These are phyloP conservation scores for Chloris gayana DNA, from an alignment of 176 grass and related monocot species.

Conservation along the genomic window DNA sequence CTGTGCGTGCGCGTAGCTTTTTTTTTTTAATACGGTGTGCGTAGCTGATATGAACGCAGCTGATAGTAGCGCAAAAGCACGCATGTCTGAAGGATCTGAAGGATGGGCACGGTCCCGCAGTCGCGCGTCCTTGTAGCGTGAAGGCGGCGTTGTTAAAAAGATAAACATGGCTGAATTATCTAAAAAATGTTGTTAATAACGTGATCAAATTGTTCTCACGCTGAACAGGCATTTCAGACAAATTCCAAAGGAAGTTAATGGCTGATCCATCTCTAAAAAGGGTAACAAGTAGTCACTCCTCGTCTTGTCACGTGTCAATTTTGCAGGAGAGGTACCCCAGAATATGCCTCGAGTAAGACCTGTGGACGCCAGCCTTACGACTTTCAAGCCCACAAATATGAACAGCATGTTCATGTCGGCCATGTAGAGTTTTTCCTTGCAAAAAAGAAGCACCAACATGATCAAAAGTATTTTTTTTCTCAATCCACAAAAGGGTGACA, in stretches of 20 bases:
- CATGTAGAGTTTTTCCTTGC: conserved; percentile 13
- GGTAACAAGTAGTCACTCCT: background rate
- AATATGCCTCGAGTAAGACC: conserved; percentile 11
- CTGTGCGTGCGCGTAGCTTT: background rate
- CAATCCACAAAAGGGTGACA: background rate
- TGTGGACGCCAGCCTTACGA: background rate
- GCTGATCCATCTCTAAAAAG: background rate
- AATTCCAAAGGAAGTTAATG: background rate
- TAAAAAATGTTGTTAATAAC: background rate
- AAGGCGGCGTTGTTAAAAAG: background rate
- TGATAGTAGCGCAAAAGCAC: background rate
- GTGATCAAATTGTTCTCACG: background rate
- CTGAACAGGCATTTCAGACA: background rate
- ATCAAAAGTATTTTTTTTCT: background rate
- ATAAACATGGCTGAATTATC: background rate
- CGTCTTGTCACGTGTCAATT: background rate
- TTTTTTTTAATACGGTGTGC: no score
- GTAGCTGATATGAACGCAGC: background rate
- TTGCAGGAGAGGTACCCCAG: background rate
- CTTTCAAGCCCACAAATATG: conserved; percentile 24
- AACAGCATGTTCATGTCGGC: conserved; percentile 26
- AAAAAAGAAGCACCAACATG: background rate
- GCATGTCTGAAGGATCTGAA: no score
- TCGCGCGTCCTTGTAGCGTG: background rate
- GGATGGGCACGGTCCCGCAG: no score